Base-by-base conservation (phyloP, 2,329 filamentous ascomycete species). In the Calonectria crousiana region DNA sequence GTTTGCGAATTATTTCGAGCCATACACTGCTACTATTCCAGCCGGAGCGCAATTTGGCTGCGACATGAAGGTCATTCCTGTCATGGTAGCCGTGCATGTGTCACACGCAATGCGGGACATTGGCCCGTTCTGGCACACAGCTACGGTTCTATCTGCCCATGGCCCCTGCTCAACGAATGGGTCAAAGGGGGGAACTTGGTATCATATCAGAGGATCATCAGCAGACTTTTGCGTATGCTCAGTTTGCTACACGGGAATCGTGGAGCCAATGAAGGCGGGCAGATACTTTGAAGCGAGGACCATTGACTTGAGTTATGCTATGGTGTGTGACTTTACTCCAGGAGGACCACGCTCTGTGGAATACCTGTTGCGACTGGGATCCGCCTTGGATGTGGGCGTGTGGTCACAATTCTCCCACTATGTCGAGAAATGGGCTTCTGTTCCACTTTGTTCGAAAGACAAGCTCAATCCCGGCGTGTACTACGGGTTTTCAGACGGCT, bases 391-490 rank as follows among this genome's bases (percentile, higher is more conserved):
- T 20, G 51, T 32, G 6, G 64, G 64, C 4, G 64, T 67, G 14
- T 67, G 64, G 64, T 53, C 64, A 1, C 44, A n/a, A 23, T 67
- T 67, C 32, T 36, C 28, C 20, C 13, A 23, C 2, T 67, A 52
- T 26, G 64, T 67, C 32, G 30, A 67, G 5, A 67, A 67, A 16
- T 67, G 64, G 64, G 44, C 64, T 38, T 52, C 44, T 10, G 32
- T 67, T 38, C 64, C 64, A 3, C 13, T 20, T 11, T 67, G 64
- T 14, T 28, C 64, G 2, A 52, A 36, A 11, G 64, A 67, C 32
- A 52, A 23, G 26, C 20, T 67, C 3, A 18, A 10, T 23, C n/a
- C n/a, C 11, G 64, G 64, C 4, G 47, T 67, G 9, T 67, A 18
- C 18, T 67, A 67, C 16, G 64, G 64, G 8, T 67, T 67, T 28